Percentiles rank a stretch among this genome's conserved stretches.
These are phyloP conservation scores for Dichomitus squalens DNA, from an alignment of 1,284 basidiomycete species.

Conservation along the genomic window DNA sequence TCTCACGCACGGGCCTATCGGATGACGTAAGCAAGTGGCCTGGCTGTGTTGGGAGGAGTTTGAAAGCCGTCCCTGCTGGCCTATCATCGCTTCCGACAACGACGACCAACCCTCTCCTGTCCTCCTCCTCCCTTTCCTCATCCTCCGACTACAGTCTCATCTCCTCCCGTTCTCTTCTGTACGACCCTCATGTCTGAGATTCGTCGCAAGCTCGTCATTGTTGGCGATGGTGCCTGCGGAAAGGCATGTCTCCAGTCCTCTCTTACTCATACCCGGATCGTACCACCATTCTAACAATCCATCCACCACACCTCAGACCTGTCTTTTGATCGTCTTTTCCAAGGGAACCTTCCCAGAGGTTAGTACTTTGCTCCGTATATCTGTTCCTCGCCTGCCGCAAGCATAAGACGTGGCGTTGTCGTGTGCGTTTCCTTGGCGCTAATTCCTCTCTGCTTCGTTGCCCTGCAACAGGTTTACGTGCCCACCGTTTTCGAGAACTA, in stretches of 20 bases:
- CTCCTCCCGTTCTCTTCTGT: slow-evolving; percentile 1
- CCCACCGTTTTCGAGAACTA: slow-evolving; percentile 80
- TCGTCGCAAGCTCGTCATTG: slow-evolving; percentile 58
- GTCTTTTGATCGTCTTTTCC: slow-evolving; percentile 65
- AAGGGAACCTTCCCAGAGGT: slow-evolving; percentile 82
- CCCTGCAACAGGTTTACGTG: slow-evolving; percentile 52
- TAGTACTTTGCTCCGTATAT: slow-evolving; percentile 7
- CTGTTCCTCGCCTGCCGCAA: not conserved
- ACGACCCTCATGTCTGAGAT: slow-evolving; percentile 45
- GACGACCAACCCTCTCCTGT: slow-evolving; percentile 22
- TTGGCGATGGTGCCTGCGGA: slow-evolving; percentile 63
- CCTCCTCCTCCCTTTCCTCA: slow-evolving; percentile 18
- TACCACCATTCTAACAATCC: slow-evolving; percentile 25
- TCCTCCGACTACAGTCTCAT: slow-evolving; percentile 12
- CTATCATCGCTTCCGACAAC: slow-evolving; percentile 30
- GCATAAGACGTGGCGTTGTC: slow-evolving; percentile 20
- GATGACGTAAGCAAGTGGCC: slow-evolving; percentile 25
- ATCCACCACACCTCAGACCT: slow-evolving; percentile 42
- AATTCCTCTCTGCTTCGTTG: not conserved
- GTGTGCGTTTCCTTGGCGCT: slow-evolving; percentile 21
- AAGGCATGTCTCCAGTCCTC: slow-evolving; percentile 40
- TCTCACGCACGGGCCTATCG: slow-evolving; percentile 30
- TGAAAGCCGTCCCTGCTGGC: slow-evolving; percentile 31
- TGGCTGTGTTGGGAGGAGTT: slow-evolving; percentile 34
- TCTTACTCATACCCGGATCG: slow-evolving; percentile 6